phyloP scores from a whole-genome alignment of 306 rosid species.

The Luffa aegyptiaca region DNA sequence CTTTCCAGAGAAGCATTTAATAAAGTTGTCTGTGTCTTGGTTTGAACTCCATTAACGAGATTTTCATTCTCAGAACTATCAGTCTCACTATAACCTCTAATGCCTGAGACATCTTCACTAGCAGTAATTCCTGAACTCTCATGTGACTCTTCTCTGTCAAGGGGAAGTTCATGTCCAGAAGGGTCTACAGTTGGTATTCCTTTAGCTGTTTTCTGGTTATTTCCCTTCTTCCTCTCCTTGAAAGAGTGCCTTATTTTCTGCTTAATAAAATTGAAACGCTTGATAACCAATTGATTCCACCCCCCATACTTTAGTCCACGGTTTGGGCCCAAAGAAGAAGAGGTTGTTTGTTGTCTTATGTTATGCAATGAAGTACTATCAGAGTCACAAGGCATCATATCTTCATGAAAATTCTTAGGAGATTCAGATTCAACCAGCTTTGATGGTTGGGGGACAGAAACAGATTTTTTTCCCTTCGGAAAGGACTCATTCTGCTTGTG shows the following conservation, averaged over 20 bases:
- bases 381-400: constrained; percentile 5
- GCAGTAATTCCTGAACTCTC: constrained; percentile 18
- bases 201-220: constrained; percentile 19
- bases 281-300: constrained; percentile 76
- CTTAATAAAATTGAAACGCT: constrained; percentile 60
- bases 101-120: constrained; percentile 20
- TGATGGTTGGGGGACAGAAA: constrained; percentile 20
- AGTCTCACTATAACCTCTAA: constrained; percentile 20
- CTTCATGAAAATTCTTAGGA: constrained; percentile 23
- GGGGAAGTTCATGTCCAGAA: constrained; percentile 14
- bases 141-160: constrained; percentile 24
- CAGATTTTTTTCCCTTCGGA: constrained; percentile 28
- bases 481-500: constrained; percentile 66
- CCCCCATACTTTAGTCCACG: constrained; percentile 41
- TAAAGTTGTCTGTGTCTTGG: constrained; percentile 46
- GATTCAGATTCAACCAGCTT: constrained; percentile 18
- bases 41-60: constrained; percentile 11
- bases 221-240: constrained; percentile 47
- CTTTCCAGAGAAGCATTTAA: constrained; percentile 48
- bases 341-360: constrained; percentile 13
- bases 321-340: constrained; percentile 21
- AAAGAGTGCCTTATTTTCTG: constrained; percentile 59
- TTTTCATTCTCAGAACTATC: not conserved
- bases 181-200: constrained; percentile 8
- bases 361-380: constrained; percentile 15